Evolutionary conservation across 1,139 yeast species (phyloP).

Genomic region (Pichia sp.): DNA sequence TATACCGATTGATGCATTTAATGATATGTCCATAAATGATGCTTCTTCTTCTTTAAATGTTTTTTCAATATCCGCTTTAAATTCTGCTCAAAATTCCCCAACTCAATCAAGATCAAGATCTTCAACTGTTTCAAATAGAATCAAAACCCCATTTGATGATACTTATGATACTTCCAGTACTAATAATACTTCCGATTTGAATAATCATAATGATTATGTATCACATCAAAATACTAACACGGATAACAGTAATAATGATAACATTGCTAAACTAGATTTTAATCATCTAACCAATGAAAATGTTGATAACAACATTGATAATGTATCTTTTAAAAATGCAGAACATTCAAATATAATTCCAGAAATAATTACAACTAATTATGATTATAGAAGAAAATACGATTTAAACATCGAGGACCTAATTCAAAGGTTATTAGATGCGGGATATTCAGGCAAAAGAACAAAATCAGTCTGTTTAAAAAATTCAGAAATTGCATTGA

Average conservation of each 20-base stretch:
- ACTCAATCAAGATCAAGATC: not conserved
- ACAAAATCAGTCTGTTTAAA: constrained; percentile 85
- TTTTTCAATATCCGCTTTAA: not conserved
- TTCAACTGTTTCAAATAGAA: constrained; percentile 1
- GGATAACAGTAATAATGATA: not conserved
- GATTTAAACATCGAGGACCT: constrained; percentile 77
- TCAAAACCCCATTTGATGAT: constrained; percentile 1
- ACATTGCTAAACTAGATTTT: not conserved
- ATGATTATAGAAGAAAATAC: constrained; percentile 24
- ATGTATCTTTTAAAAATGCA: not conserved
- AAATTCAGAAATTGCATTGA: constrained; percentile 75
- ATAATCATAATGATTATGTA: not conserved
- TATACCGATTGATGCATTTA: constrained; percentile 13
- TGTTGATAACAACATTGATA: not conserved
- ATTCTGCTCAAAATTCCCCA: not conserved
- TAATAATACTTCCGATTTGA: not conserved
- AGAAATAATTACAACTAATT: not conserved
- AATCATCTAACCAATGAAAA: not conserved
- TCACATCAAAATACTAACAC: not conserved
- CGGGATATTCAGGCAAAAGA: constrained; percentile 91
- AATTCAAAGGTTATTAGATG: constrained; percentile 51
- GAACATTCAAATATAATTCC: not conserved
- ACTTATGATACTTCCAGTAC: not conserved
- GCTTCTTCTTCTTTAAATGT: not conserved
- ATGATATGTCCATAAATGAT: not conserved